Conservation (phyloP, 2,329 filamentous ascomycete species). For the Xylaria sp. region DNA sequence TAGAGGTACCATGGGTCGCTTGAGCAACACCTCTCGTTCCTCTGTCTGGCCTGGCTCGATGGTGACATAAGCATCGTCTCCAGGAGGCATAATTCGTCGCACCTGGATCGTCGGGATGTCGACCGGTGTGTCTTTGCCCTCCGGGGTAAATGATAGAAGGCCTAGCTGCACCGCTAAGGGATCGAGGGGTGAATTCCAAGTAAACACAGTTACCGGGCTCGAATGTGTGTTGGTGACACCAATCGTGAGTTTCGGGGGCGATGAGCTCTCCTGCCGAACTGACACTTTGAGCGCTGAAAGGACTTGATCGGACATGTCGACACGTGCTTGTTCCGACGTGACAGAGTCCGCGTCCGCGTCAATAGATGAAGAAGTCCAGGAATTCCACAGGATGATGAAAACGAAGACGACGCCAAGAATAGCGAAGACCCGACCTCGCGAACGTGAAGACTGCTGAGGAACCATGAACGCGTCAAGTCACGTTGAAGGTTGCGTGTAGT, state of each 20-base stretch:
- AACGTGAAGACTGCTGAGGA: slow-evolving; percentile 30
- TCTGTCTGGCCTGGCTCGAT: slow-evolving; percentile 53
- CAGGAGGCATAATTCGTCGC: slow-evolving; percentile 56
- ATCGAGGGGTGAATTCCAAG: slow-evolving; percentile 60
- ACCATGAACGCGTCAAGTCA: slow-evolving; percentile 32
- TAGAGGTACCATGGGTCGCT: slow-evolving; percentile 51
- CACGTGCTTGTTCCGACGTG: slow-evolving; percentile 18
- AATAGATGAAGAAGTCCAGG: slow-evolving; percentile 16
- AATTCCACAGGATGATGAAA: slow-evolving; percentile 37
- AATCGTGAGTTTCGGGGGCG: slow-evolving; percentile 51
- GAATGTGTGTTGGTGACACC: slow-evolving; percentile 56
- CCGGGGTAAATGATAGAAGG: slow-evolving; percentile 54
- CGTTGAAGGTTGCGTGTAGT: slow-evolving; percentile 5
- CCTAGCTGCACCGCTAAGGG: slow-evolving; percentile 55
- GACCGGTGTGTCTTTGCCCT: slow-evolving; percentile 50
- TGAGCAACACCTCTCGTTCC: slow-evolving; percentile 53
- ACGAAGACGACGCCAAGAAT: slow-evolving; percentile 33
- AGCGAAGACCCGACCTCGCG: slow-evolving; percentile 33
- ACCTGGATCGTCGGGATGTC: slow-evolving; percentile 54
- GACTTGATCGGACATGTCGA: slow-evolving; percentile 41
- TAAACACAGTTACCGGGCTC: slow-evolving; percentile 55
- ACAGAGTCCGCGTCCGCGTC: slow-evolving; percentile 8
- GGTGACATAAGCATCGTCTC: slow-evolving; percentile 53
- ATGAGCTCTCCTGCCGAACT: slow-evolving; percentile 45
- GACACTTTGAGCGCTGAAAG: slow-evolving; percentile 46